Evolutionary conservation across 768 basidiomycete genomes (phyloP).

Genomic region (Epithele typhae): DNA sequence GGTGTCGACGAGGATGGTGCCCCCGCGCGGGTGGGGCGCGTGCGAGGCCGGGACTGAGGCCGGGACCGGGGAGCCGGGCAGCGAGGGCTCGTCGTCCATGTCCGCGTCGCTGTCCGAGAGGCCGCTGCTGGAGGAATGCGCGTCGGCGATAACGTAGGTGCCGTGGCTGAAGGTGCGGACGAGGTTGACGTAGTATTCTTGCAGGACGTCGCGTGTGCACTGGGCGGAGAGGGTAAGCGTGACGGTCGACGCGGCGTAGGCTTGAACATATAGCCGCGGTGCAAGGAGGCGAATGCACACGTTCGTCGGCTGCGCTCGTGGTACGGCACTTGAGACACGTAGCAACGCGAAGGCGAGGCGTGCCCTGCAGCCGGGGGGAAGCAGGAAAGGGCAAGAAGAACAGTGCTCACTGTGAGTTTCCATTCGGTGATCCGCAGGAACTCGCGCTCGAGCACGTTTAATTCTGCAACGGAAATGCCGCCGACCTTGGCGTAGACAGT

Average conservation of each 20-base stretch:
- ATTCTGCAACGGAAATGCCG: slow-evolving; percentile 85
- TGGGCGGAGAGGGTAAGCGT: slow-evolving; percentile 31
- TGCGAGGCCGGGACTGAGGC: slow-evolving; percentile 5
- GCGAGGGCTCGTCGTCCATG: slow-evolving; percentile 47
- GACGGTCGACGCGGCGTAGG: slow-evolving; percentile 4
- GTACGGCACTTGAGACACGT: no score
- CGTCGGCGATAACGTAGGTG: slow-evolving; percentile 48
- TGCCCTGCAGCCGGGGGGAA: no score
- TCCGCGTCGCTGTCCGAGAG: slow-evolving; percentile 55
- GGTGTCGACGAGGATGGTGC: slow-evolving; percentile 31
- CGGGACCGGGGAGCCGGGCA: slow-evolving; percentile 27
- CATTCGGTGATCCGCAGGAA: slow-evolving; percentile 91
- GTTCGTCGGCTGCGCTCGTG: no score
- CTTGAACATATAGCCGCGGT: neutral
- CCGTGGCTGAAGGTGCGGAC: slow-evolving; percentile 77
- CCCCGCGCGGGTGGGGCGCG: neutral
- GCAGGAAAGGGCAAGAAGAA: neutral
- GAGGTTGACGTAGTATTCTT: slow-evolving; percentile 93
- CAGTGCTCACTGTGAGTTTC: slow-evolving; percentile 78
- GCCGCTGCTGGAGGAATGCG: slow-evolving; percentile 24
- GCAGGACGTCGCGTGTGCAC: slow-evolving; percentile 88
- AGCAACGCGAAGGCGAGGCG: no score
- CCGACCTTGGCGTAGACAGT: slow-evolving; percentile 94
- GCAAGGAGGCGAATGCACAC: neutral
- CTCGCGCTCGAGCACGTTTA: slow-evolving; percentile 93